Base-by-base conservation (phyloP, 192 early-diverging fungal species). In the Podochytrium sp. region DNA sequence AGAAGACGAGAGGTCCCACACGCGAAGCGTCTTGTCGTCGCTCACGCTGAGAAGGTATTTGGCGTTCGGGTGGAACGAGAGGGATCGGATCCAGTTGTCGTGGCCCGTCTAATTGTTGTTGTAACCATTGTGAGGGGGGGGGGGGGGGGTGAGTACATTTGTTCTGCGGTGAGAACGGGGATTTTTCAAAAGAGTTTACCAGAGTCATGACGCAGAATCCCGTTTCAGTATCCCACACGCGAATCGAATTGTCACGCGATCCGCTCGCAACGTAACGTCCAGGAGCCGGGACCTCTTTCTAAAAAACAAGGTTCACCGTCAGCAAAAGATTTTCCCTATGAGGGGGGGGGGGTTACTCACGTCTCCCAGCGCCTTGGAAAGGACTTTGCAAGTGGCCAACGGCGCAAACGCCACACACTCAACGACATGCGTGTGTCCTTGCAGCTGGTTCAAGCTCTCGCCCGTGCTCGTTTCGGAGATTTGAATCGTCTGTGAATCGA, bases 371-470 rank as follows among this genome's bases (percentile, higher is more conserved):
- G 91, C 89, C 27, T 87, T 84, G 47, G 96, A 83, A 57, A 75
- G 82, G n/a, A 89, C 79, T 32, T 51, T 66, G 59, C 91, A 87
- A 3, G 91, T 82, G 33, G 66, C 79, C 20, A 78, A 58, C 10
- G 96, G 96, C 20, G 90, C 93, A 85, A 96, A 98, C 20, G 86
- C 86, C 0, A 93, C 90, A 51, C 91, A 93, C 74, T 98, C 96
- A 35, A 98, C 92, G n/a, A 98, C 95, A 73, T 98, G 94, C 16
- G 93, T 93, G 78, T 98, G 96, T 27, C 94, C 96, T 40, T 92
- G 84, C 75, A 97, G 82, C 53, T 94, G 93, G 66, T 80, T 83
- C 71, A 91, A 90, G 72, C 84, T 87, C 52, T 94, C 93, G 47
- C 93, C 93, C 5, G 87, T 81, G 3, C 78, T 40, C 2, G 85